Base-by-base conservation (phyloP, 2,329 filamentous ascomycete genomes). In the Fusarium austroafricanum region DNA sequence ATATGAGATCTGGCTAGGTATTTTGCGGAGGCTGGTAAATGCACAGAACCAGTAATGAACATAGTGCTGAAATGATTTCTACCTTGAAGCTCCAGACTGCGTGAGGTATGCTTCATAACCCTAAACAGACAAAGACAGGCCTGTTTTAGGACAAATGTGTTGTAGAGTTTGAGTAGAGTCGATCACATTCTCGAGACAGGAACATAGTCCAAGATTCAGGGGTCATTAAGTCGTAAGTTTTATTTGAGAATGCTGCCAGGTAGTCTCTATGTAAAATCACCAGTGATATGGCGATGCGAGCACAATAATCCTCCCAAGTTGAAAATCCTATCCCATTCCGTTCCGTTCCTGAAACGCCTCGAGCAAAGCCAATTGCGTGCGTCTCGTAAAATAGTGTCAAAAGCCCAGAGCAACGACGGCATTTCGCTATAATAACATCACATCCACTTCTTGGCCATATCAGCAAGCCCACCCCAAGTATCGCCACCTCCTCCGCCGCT, bases 401-500 rank as follows among this genome's bases (percentile, higher is more conserved):
- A 31, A 38, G 20, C 26, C 11, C 31, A 45, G 44, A 58, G 35
- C 35, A 64, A 42, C 43, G 38, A 53, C 29, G 50, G 51, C 61
- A 40, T 53, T 23, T 56, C 40, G 42, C 37, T 56, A 37, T 20
- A 51, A 23, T 15, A 43, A 46, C 45, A 54, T 56, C 73, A 82
- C 50, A 80, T 80, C 68, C 83, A 84, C 70, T 81, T 79, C 71
- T 80, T 82, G 49, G 79, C 79, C 44, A 83, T 75, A 33, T 75
- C 75, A 42, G 73, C 74, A 53, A 83, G 74, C 6, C 79, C 75
- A 6, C 77, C 76, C 8, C 76, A 73, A 65, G 81, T 78, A 23
- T 77, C 73, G 38, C 75, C 75, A 21, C 71, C 67, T 5, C 76
- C 67, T 12, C 73, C 59, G n/a, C 57, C 64, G 31, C 74, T 68